Evolutionary conservation across 306 rosid genomes (phyloP), one percentile per base, ranked within the genome.

Genomic region (Ziziphus jujuba): DNA sequence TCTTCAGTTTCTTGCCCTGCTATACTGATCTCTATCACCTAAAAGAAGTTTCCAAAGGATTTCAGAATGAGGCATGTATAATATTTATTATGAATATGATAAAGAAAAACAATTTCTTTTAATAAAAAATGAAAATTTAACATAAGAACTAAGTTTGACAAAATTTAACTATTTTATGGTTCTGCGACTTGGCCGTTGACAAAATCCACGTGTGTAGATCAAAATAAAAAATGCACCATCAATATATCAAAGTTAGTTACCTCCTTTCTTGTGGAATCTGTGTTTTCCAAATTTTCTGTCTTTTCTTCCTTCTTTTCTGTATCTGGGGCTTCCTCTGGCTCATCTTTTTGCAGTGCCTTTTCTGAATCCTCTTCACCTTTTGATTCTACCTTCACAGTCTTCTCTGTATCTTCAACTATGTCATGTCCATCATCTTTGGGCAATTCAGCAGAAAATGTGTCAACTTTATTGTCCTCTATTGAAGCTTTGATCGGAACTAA

Each of bases 301-400:
- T 57, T 67, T 64, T 70, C 80, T 69, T 70, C 72, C 59, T 19
- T 72, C 66, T 31, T 65, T 40, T 72, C 81, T n/a, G 15, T 49
- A 7, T 57, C 59, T 15, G 44, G 31, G 61, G 62, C 25, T 31
- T 63, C 73, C 76, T 70, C 52, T 22, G 66, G 60, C 70, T 70
- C 78, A 34, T 66, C 76, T 24, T 56, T 59, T 56, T 56, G 58
- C 60, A 64, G 12, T 11, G 31, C 33, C 33, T 35, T 21, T 55
- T 56, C 66, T 51, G 55, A 47, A 40, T 63, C 74, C 40, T 56
- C 66, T 58, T 65, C 60, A 25, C 17, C 63, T 54, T 58, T 22
- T 72, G 63, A 35, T 43, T 50, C 57, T 16, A 12, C 67, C 15
- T 67, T 63, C 47, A 28, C 54, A 5, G 33, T 43, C 7, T 19